A percentile compares a stretch with the other conserved stretches of the same genome.
These are phyloP conservation scores for Lichtheimia hyalospora DNA, from an alignment of 371 early-diverging fungal species.

Conservation along the genomic window DNA sequence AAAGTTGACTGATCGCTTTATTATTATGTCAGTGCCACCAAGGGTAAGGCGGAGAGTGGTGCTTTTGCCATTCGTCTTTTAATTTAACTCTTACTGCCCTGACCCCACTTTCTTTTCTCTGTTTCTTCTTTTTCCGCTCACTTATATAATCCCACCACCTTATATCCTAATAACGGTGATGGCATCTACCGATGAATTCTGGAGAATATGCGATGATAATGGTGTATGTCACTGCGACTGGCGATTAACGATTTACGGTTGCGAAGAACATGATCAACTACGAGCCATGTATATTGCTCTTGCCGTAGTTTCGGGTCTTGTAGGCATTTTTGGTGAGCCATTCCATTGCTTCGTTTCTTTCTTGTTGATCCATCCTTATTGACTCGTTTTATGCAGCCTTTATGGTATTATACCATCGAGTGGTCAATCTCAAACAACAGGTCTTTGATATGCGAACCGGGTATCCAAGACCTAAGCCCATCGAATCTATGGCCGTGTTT, in stretches of 20 bases:
- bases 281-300: constrained; percentile 3
- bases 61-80: too few relatives aligned
- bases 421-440: constrained; percentile 16
- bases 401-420: constrained; percentile 14
- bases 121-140: too few relatives aligned
- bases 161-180: too few relatives aligned
- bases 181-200: constrained; percentile 2
- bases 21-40: too few relatives aligned
- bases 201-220: constrained; percentile 18
- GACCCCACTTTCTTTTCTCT: too few relatives aligned
- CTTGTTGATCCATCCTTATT: neutral
- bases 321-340: neutral
- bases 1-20: too few relatives aligned
- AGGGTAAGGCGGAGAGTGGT: too few relatives aligned
- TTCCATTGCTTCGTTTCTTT: neutral
- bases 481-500: constrained; percentile 20
- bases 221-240: constrained; percentile 23
- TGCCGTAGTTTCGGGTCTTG: neutral
- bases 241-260: constrained; percentile 18
- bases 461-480: constrained; percentile 24
- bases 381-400: constrained; percentile 8
- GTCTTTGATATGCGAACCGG: constrained; percentile 18
- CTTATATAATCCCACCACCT: too few relatives aligned
- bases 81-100: too few relatives aligned
- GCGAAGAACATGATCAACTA: constrained; percentile 12